phyloP scores from a whole-genome alignment of 768 basidiomycete species.

The Steccherinum ochraceum region DNA sequence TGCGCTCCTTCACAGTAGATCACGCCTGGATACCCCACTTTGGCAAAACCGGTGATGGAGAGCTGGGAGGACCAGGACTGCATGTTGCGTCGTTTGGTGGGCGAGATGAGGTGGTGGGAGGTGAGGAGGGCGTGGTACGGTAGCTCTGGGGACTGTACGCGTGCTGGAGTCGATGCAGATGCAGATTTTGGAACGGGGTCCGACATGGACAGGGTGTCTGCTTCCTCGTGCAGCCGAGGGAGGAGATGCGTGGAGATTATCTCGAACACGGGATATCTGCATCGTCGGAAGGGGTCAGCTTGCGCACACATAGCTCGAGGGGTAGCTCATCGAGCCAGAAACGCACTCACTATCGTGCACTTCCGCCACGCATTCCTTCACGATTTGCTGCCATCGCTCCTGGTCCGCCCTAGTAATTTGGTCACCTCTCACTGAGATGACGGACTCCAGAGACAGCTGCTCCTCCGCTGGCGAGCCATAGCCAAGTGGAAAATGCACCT shows the following conservation, averaged over 20 bases:
- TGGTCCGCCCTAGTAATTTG: conserved; percentile 40
- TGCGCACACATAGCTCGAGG: background rate
- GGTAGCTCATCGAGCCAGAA: no score
- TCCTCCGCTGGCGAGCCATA: conserved; percentile 11
- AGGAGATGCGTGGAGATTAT: conserved; percentile 52
- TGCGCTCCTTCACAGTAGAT: conserved; percentile 62
- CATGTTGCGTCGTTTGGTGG: conserved; percentile 53
- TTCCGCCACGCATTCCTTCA: conserved; percentile 33
- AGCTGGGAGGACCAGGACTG: conserved; percentile 52
- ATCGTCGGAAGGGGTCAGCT: background rate
- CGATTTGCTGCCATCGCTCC: conserved; percentile 38
- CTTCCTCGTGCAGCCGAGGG: conserved; percentile 43
- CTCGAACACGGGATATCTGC: conserved; percentile 60
- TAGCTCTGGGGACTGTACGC: conserved; percentile 7
- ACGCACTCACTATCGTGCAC: conserved; percentile 26
- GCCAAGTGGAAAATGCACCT: conserved; percentile 22
- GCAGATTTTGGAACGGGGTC: background rate
- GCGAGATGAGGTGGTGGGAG: conserved; percentile 67
- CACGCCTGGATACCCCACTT: conserved; percentile 69
- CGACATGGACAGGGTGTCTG: conserved; percentile 2
- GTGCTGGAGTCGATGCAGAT: background rate
- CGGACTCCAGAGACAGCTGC: conserved; percentile 9
- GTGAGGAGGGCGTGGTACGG: conserved; percentile 59
- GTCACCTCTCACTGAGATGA: conserved; percentile 41
- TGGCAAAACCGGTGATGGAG: conserved; percentile 57